Conservation (phyloP, 2,329 filamentous ascomycete species). For the Clarireedia hainanense region DNA sequence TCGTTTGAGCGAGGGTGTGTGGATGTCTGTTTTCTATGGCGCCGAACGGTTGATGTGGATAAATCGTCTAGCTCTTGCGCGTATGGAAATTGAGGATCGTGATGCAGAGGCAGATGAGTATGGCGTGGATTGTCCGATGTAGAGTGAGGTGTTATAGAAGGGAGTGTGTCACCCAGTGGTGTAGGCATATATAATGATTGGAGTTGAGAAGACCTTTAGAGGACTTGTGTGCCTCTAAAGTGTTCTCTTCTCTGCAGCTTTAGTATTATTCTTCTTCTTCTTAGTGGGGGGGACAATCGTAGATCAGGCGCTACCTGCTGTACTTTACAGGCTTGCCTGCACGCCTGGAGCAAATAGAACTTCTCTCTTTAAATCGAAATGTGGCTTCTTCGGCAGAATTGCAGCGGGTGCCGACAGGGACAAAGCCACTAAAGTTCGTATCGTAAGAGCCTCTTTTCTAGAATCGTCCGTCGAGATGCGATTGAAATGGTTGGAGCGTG, state of each 20-base stretch:
- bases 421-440: background rate
- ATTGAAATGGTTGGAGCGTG: too few relatives aligned
- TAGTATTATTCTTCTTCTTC: background rate
- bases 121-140: constrained; percentile 14
- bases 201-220: constrained; percentile 17
- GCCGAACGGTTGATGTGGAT: constrained; percentile 12
- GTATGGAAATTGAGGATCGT: constrained; percentile 24
- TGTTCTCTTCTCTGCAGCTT: constrained; percentile 8
- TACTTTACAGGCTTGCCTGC: background rate
- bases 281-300: background rate
- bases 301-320: background rate
- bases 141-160: constrained; percentile 23
- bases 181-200: constrained; percentile 34
- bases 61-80: constrained; percentile 28
- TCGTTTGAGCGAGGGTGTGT: background rate
- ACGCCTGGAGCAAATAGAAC: background rate
- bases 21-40: constrained; percentile 14
- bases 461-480: too few relatives aligned
- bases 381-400: constrained; percentile 2
- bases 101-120: constrained; percentile 23
- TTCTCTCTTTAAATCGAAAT: background rate
- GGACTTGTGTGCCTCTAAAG: constrained; percentile 28
- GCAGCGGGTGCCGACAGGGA: background rate
- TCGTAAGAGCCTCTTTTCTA: too few relatives aligned
- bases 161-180: constrained; percentile 31